Base-by-base conservation (phyloP, 2,329 filamentous ascomycete species). In the Aureobasidium sp. region DNA sequence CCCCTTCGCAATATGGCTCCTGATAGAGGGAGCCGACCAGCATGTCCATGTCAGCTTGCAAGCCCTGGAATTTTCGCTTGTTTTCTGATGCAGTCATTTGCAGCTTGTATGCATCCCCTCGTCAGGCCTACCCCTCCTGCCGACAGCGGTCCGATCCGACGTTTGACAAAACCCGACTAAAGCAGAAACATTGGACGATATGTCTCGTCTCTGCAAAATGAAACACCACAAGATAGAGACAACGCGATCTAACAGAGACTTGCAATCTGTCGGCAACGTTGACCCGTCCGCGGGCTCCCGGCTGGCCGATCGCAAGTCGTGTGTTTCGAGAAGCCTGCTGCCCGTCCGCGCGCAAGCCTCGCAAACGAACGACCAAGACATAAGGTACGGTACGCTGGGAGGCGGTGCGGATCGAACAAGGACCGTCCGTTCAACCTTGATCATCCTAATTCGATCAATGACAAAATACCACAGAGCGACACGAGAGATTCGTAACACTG, bases 321-420 rank as follows among this genome's bases (percentile, higher is more conserved):
- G 36, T 55, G 51, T 56, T 56, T 56, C 53, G 39, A 57, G 39
- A 44, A 44, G 27, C 27, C 36, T 27, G 39, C 39, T 45, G 39
- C 36, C 31, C 25, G 5, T 14, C 52, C 36, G 25, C 36, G 37
- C 52, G 37, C 27, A 31, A 42, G 25, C 29, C 41, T 57, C 22
- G 31, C 55, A 58, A 48, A 58, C 22, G 45, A 60, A 60, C 57
- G 17, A 42, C 17, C 34, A 42, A 45, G 11, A 27, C 36, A 60
- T 60, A 60, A 60, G 57, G 57, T 60, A 60, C 57, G 57, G 57
- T 60, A 51, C 57, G 57, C 44, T 29, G 45, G 57, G 36, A 31
- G 39, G 45, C 57, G 57, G 57, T 51, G 57, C 57, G 57, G 57
- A 42, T 49, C 57, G 57, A 41, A 49, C 36, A 17, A 58, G 29